Percentiles rank a stretch among this genome's conserved stretches.
phyloP scores from a whole-genome alignment of 345 rosid species.

The Kandelia obovata region DNA sequence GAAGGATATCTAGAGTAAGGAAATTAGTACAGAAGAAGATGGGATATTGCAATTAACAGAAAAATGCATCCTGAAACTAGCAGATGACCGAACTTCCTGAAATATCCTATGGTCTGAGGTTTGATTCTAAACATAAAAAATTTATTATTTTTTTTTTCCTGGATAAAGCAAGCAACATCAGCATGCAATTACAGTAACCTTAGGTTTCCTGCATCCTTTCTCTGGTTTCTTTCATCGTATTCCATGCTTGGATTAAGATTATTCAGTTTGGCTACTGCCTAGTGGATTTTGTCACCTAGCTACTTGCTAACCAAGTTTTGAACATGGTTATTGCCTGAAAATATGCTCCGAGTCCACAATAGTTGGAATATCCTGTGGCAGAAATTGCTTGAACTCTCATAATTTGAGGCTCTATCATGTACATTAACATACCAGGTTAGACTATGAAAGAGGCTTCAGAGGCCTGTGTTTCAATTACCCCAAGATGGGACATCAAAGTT shows the following conservation, averaged over 20 bases:
- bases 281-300: no score
- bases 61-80: neutral
- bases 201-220: no score
- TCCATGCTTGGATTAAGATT: no score
- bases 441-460: constrained; percentile 19
- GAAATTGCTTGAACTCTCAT: neutral
- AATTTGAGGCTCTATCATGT: neutral
- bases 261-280: no score
- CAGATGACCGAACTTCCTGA: neutral
- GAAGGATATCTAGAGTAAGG: neutral
- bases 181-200: neutral
- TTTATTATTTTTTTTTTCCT: neutral
- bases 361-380: neutral
- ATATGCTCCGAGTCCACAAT: no score
- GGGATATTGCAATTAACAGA: neutral
- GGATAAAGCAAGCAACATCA: neutral
- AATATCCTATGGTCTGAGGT: neutral
- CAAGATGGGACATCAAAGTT: constrained; percentile 27
- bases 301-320: no score
- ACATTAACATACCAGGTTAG: neutral
- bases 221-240: no score
- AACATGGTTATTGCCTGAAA: no score
- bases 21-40: neutral
- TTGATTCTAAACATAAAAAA: neutral
- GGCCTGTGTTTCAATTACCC: constrained; percentile 17